These are phyloP conservation scores for Aphanomyces invadans DNA, from an alignment of 352 stramenopile genomes.

Conservation along the genomic window DNA sequence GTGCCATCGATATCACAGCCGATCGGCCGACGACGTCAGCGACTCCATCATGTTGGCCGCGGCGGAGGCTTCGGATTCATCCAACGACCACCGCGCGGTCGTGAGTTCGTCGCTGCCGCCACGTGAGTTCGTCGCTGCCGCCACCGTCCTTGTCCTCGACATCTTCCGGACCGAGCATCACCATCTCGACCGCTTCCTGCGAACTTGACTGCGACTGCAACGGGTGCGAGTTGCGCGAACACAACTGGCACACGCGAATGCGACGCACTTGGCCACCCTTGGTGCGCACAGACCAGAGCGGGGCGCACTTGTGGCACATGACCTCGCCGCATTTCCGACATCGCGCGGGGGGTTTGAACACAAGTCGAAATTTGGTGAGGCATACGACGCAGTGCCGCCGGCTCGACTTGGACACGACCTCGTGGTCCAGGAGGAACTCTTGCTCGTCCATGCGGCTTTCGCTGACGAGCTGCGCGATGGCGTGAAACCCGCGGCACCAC, in stretches of 20 bases:
- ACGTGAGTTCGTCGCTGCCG: not conserved
- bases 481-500: not conserved
- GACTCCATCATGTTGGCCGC: not conserved
- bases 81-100: not conserved
- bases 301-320: slow-evolving; percentile 1
- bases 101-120: not conserved
- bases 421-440: slow-evolving; percentile 5
- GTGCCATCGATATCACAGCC: not conserved
- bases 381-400: slow-evolving; percentile 28
- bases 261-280: not conserved
- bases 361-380: slow-evolving; percentile 28
- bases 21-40: not conserved
- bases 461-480: slow-evolving; percentile 8
- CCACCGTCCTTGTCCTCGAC: not conserved
- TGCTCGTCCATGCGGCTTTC: slow-evolving; percentile 11
- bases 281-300: not conserved
- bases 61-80: not conserved
- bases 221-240: not conserved
- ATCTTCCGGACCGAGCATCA: not conserved
- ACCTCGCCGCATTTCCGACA: slow-evolving; percentile 22
- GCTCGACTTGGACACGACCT: not conserved
- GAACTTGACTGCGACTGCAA: not conserved
- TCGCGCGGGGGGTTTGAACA: slow-evolving; percentile 20
- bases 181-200: not conserved
- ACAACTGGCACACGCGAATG: slow-evolving; percentile 1